These are phyloP conservation scores for Pythium phragmiticola DNA, from an alignment of 352 stramenopile genomes.

Conservation along the genomic window DNA sequence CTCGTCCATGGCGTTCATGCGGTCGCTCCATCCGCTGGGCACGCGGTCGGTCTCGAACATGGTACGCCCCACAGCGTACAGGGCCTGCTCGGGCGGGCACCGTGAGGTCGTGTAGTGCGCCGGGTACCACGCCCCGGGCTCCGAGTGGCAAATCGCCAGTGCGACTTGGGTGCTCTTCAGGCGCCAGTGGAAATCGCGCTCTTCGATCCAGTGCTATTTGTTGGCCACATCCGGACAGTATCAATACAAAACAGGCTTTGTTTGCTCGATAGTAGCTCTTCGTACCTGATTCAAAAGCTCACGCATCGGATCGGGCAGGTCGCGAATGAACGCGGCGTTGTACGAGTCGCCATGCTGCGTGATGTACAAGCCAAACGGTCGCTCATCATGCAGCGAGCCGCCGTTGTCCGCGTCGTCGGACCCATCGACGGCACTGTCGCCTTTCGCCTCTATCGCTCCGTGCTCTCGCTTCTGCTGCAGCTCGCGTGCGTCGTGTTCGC, in stretches of 20 bases:
- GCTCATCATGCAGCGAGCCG: background rate
- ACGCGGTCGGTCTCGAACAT: slow-evolving; percentile 96
- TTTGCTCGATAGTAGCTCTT: background rate
- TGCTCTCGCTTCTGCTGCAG: slow-evolving; percentile 29
- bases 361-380: slow-evolving; percentile 57
- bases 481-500: slow-evolving; percentile 2
- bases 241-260: background rate
- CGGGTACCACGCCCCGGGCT: slow-evolving; percentile 91
- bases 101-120: slow-evolving; percentile 64
- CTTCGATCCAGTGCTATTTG: slow-evolving; percentile 68
- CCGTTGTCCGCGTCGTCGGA: slow-evolving; percentile 4
- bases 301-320: slow-evolving; percentile 50
- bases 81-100: slow-evolving; percentile 50
- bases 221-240: background rate
- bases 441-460: background rate
- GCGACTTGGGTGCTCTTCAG: slow-evolving; percentile 39
- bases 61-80: slow-evolving; percentile 84
- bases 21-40: slow-evolving; percentile 81
- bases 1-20: slow-evolving; percentile 92
- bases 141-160: slow-evolving; percentile 90
- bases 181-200: slow-evolving; percentile 63
- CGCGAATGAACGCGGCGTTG: slow-evolving; percentile 64
- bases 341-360: slow-evolving; percentile 69
- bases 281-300: slow-evolving; percentile 41
- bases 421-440: background rate